Conservation (phyloP, 805 yeast species). For the Candida qinlingensis region DNA sequence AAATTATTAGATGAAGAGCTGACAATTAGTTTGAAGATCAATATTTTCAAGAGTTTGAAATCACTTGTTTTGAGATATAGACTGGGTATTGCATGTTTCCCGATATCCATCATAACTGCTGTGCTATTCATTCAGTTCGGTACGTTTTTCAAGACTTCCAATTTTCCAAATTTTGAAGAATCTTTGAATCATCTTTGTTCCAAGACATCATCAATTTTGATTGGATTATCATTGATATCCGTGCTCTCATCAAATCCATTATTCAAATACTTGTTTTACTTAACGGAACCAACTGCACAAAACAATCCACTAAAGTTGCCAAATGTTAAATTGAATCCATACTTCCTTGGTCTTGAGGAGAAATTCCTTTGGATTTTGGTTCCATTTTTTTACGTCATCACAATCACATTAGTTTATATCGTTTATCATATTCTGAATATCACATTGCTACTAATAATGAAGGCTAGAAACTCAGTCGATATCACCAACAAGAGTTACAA, state of each 20-base stretch:
- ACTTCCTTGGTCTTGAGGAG: slow-evolving; percentile 65
- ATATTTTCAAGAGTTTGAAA: slow-evolving; percentile 56
- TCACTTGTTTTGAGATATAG: slow-evolving; percentile 73
- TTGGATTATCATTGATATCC: slow-evolving; percentile 32
- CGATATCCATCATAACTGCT: slow-evolving; percentile 52
- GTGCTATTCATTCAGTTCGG: slow-evolving; percentile 52
- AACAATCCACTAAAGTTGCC: slow-evolving; percentile 41
- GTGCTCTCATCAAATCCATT: slow-evolving; percentile 30
- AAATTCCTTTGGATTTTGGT: slow-evolving; percentile 51
- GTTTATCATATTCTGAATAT: slow-evolving; percentile 22
- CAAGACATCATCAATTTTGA: slow-evolving; percentile 24
- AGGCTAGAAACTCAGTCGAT: background rate
- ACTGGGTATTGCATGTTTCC: slow-evolving; percentile 64
- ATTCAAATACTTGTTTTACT: slow-evolving; percentile 35
- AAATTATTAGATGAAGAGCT: slow-evolving; percentile 24
- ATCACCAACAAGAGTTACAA: slow-evolving; percentile 2
- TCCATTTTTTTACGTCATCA: slow-evolving; percentile 44
- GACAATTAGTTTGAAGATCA: slow-evolving; percentile 34
- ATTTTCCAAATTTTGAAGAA: slow-evolving; percentile 39
- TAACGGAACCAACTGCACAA: slow-evolving; percentile 49
- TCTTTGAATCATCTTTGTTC: slow-evolving; percentile 37
- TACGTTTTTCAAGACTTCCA: slow-evolving; percentile 32
- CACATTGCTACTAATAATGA: too few species aligned
- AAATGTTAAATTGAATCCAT: slow-evolving; percentile 44
- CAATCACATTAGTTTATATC: slow-evolving; percentile 38